Evolutionary conservation across 1,284 basidiomycete genomes (phyloP).

Genomic region (Inonotus hispidus): DNA sequence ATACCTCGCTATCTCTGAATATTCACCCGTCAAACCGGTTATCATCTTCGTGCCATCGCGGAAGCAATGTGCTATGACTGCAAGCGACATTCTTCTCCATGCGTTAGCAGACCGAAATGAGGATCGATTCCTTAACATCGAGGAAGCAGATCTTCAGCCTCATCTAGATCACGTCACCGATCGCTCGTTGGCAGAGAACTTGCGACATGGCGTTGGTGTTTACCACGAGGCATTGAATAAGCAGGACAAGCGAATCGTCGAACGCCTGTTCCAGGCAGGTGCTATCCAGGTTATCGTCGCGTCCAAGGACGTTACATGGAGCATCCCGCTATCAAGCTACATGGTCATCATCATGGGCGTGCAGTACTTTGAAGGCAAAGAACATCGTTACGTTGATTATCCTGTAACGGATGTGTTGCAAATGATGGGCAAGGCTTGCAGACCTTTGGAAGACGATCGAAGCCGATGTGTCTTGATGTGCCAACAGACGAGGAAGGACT

Average conservation of each 20-base stretch:
- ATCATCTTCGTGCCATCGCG: slow-evolving; percentile 93
- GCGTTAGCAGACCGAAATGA: slow-evolving; percentile 85
- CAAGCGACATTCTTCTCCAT: slow-evolving; percentile 88
- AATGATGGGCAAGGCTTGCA: slow-evolving; percentile 97
- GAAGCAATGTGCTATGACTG: slow-evolving; percentile 90
- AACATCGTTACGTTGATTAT: slow-evolving; percentile 97
- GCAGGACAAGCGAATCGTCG: slow-evolving; percentile 91
- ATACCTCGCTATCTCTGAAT: slow-evolving; percentile 89
- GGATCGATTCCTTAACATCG: slow-evolving; percentile 88
- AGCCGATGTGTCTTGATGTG: slow-evolving; percentile 95
- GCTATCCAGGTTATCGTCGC: slow-evolving; percentile 95
- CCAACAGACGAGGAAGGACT: slow-evolving; percentile 94
- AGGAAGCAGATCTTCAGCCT: slow-evolving; percentile 75
- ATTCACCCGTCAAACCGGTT: slow-evolving; percentile 82
- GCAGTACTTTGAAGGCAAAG: slow-evolving; percentile 92
- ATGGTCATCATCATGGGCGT: slow-evolving; percentile 99
- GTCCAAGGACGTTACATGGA: slow-evolving; percentile 96
- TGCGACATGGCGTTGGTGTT: slow-evolving; percentile 91
- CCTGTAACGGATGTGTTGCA: slow-evolving; percentile 96
- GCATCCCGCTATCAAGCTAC: slow-evolving; percentile 86
- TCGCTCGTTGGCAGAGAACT: slow-evolving; percentile 69
- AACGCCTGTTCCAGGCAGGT: slow-evolving; percentile 89
- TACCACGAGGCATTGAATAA: slow-evolving; percentile 93
- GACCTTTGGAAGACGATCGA: slow-evolving; percentile 79
- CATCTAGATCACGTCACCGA: slow-evolving; percentile 88